Conservation (phyloP, 1,284 basidiomycete species). For the Ganoderma sinense region DNA sequence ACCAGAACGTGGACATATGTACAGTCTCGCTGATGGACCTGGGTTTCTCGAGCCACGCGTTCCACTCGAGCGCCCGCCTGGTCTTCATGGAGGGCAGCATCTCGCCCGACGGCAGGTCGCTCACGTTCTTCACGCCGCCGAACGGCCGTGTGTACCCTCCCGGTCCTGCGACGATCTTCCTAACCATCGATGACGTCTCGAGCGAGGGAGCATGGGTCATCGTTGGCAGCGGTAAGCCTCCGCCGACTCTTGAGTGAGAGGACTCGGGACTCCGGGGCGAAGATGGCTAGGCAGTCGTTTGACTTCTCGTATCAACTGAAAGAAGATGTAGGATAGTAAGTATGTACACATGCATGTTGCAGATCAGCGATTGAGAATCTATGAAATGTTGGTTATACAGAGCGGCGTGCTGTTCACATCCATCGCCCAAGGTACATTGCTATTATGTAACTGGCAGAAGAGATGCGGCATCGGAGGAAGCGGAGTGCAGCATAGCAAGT, state of each 20-base stretch:
- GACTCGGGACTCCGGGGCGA: too few species aligned
- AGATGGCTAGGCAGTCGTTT: background rate
- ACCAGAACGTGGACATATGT: background rate
- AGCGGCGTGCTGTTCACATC: too few species aligned
- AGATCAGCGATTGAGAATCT: too few species aligned
- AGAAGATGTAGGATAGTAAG: too few species aligned
- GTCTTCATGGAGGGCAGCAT: slow-evolving; percentile 53
- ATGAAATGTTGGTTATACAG: too few species aligned
- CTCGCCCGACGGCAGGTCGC: slow-evolving; percentile 43
- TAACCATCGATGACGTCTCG: slow-evolving; percentile 56
- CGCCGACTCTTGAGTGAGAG: slow-evolving; percentile 27
- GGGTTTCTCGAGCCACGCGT: slow-evolving; percentile 55
- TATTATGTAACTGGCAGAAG: too few species aligned
- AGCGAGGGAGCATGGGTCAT: slow-evolving; percentile 52
- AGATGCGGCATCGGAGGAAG: too few species aligned
- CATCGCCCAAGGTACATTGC: too few species aligned
- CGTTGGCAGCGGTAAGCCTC: slow-evolving; percentile 49
- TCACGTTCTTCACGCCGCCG: slow-evolving; percentile 53
- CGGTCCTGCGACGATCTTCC: slow-evolving; percentile 57
- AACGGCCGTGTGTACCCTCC: slow-evolving; percentile 56
- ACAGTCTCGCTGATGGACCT: slow-evolving; percentile 53
- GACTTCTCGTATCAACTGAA: too few species aligned
- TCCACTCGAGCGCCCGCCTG: slow-evolving; percentile 52
- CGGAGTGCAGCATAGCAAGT: too few species aligned
- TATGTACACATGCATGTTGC: too few species aligned